A percentile compares a stretch with the other conserved stretches of the same genome.
Conservation (phyloP, 768 basidiomycete genomes). For the Leccinum imitatum region DNA sequence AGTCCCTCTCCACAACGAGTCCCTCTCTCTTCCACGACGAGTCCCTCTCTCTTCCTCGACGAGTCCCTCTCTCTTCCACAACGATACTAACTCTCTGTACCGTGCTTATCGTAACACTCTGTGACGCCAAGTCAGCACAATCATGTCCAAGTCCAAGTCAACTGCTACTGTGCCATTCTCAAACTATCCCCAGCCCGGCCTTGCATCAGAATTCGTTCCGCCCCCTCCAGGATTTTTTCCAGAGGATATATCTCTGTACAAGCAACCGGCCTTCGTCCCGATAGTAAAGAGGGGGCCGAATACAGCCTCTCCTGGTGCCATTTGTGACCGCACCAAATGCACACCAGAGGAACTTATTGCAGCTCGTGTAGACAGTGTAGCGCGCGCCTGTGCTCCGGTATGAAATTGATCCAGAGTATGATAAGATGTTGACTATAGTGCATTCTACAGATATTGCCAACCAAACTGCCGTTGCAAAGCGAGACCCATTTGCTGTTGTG, state of each 20-base stretch:
- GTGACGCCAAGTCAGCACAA: no score
- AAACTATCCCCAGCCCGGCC: no score
- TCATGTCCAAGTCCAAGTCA: no score
- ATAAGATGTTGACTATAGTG: background rate
- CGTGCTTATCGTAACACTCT: no score
- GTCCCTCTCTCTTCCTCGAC: no score
- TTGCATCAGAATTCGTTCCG: background rate
- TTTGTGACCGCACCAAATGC: background rate
- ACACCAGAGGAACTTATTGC: background rate
- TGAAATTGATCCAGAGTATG: background rate
- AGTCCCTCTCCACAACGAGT: no score
- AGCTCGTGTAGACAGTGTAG: background rate
- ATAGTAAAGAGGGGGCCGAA: background rate
- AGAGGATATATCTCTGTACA: background rate
- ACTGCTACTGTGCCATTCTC: no score
- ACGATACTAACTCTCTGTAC: no score
- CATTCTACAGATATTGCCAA: background rate
- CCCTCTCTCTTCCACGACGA: no score
- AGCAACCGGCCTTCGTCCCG: background rate
- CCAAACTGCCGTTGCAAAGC: background rate
- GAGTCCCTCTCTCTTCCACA: no score
- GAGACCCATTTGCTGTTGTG: background rate
- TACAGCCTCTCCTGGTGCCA: background rate
- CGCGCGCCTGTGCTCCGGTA: background rate
- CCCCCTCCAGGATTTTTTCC: background rate